phyloP scores from a whole-genome alignment of 108 stramenopile species.

The Aureococcus anophagefferens region DNA sequence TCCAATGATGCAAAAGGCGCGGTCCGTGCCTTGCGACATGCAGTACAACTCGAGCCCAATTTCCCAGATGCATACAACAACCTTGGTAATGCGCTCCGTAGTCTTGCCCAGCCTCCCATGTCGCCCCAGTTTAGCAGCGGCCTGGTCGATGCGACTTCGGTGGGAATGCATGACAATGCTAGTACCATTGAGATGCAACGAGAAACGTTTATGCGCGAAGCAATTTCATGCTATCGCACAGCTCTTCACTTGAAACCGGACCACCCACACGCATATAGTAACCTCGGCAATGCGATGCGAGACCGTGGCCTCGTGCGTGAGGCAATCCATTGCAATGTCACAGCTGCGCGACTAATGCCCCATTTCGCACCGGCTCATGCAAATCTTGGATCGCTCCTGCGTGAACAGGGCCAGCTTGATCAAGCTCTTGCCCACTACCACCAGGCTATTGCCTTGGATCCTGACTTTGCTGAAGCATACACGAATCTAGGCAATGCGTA shows the following conservation, averaged over 20 bases:
- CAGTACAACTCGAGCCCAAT: slow-evolving; percentile 53
- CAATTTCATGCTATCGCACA: slow-evolving; percentile 40
- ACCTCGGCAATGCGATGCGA: slow-evolving; percentile 42
- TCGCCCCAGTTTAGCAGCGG: too few species aligned
- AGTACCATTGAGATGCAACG: too few species aligned
- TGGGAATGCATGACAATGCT: too few species aligned
- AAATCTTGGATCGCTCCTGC: slow-evolving; percentile 48
- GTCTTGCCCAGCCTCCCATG: background rate
- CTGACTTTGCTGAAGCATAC: slow-evolving; percentile 52
- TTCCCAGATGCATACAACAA: slow-evolving; percentile 61
- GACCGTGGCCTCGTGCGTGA: slow-evolving; percentile 47
- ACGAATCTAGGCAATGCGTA: slow-evolving; percentile 54
- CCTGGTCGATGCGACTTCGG: too few species aligned
- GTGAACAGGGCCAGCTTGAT: slow-evolving; percentile 49
- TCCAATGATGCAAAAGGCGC: slow-evolving; percentile 32
- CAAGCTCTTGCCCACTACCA: slow-evolving; percentile 56
- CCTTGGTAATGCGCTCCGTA: slow-evolving; percentile 46
- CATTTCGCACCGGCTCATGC: slow-evolving; percentile 50
- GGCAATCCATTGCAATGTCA: slow-evolving; percentile 58
- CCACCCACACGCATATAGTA: slow-evolving; percentile 65
- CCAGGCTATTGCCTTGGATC: slow-evolving; percentile 47
- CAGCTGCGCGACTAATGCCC: slow-evolving; percentile 40
- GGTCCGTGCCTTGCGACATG: slow-evolving; percentile 31
- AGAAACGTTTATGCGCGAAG: slow-evolving; percentile 20
- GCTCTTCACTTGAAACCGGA: slow-evolving; percentile 46